Conservation (phyloP, 148 eudicot species). For the Bassia scoparia region DNA sequence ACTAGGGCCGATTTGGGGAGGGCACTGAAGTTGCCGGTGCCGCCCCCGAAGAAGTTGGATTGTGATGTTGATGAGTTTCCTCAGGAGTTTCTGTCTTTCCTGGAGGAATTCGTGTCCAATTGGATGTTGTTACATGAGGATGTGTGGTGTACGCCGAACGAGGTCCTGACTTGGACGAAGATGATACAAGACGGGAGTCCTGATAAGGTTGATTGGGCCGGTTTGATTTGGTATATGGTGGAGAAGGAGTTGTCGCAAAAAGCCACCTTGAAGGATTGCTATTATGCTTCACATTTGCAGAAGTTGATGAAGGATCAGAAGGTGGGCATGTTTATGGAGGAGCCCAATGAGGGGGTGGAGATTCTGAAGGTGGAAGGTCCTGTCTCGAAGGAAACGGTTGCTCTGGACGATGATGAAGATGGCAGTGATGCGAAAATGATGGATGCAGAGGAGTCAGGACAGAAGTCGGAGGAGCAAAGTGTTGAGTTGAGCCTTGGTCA, state of each 20-base stretch:
- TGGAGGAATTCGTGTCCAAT: slow-evolving; percentile 56
- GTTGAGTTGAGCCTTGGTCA: slow-evolving; percentile 43
- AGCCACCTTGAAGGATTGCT: slow-evolving; percentile 49
- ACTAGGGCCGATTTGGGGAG: slow-evolving; percentile 57
- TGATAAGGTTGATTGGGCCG: slow-evolving; percentile 81
- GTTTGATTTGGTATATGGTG: slow-evolving; percentile 80
- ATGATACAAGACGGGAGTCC: slow-evolving; percentile 60
- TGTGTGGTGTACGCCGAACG: slow-evolving; percentile 56
- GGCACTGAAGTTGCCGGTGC: slow-evolving; percentile 51
- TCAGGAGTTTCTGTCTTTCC: slow-evolving; percentile 42
- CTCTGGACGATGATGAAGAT: slow-evolving; percentile 35
- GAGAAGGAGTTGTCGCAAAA: slow-evolving; percentile 76
- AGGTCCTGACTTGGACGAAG: slow-evolving; percentile 50
- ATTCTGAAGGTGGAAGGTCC: slow-evolving; percentile 21
- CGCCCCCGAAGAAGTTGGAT: slow-evolving; percentile 35
- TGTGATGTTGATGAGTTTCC: slow-evolving; percentile 37
- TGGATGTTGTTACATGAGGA: slow-evolving; percentile 83
- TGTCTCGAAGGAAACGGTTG: slow-evolving; percentile 1
- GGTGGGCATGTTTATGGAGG: slow-evolving; percentile 34
- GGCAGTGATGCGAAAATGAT: slow-evolving; percentile 36
- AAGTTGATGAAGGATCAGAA: slow-evolving; percentile 55
- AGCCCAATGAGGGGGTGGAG: slow-evolving; percentile 19
- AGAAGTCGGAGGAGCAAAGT: slow-evolving; percentile 31
- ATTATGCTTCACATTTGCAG: slow-evolving; percentile 87
- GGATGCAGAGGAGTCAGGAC: slow-evolving; percentile 24